phyloP scores from a whole-genome alignment of 805 yeast species.

The Candida methanosorbosa region DNA sequence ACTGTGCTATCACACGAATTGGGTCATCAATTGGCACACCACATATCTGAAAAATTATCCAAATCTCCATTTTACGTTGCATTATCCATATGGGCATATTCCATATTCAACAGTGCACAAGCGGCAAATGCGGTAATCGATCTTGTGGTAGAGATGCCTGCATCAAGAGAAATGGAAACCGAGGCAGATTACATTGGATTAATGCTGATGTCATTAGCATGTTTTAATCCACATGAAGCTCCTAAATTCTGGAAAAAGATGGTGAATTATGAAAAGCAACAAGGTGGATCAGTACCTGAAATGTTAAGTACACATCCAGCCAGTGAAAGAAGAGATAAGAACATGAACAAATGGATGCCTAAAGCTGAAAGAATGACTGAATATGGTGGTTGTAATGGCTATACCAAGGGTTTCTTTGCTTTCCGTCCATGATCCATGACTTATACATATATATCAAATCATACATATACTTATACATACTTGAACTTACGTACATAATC shows the following conservation, averaged over 20 bases:
- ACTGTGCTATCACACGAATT: slow-evolving; percentile 90
- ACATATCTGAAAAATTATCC: slow-evolving; percentile 76
- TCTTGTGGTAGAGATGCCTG: slow-evolving; percentile 64
- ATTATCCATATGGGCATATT: slow-evolving; percentile 42
- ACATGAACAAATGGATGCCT: slow-evolving; percentile 63
- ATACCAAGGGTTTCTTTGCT: no score
- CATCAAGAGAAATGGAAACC: slow-evolving; percentile 87
- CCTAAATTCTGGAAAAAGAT: slow-evolving; percentile 77
- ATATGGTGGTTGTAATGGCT: slow-evolving; percentile 27
- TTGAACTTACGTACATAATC: no score
- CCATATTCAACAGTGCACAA: slow-evolving; percentile 50
- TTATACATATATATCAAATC: no score
- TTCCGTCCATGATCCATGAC: neutral
- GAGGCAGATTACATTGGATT: slow-evolving; percentile 96
- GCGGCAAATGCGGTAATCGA: slow-evolving; percentile 45
- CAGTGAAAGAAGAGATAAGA: slow-evolving; percentile 58
- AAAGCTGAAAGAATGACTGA: slow-evolving; percentile 39
- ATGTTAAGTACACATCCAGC: slow-evolving; percentile 87
- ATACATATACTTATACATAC: no score
- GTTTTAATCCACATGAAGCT: slow-evolving; percentile 73
- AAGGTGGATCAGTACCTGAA: slow-evolving; percentile 36
- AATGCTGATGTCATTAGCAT: slow-evolving; percentile 84
- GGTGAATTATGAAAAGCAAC: slow-evolving; percentile 40
- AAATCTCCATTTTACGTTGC: slow-evolving; percentile 62
- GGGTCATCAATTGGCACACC: slow-evolving; percentile 91